A percentile compares a stretch with the other conserved stretches of the same genome.
phyloP scores from a whole-genome alignment of 2,329 filamentous ascomycete genomes.

The Aspergillus sp. region DNA sequence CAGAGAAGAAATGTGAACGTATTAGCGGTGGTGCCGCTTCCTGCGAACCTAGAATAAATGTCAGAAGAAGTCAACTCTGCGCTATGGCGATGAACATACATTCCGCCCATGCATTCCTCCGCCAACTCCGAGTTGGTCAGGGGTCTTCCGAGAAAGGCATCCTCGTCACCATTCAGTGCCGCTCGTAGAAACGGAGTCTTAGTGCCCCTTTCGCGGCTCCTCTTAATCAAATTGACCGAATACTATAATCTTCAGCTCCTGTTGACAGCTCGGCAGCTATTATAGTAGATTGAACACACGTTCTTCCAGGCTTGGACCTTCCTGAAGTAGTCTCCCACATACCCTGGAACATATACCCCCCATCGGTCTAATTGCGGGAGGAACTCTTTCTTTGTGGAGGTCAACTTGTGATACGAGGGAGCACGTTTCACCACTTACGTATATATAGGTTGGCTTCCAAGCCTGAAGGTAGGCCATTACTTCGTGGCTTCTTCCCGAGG shows the following conservation, averaged over 20 bases:
- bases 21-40: constrained; percentile 2
- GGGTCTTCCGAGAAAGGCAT: not conserved
- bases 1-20: not conserved
- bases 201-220: not conserved
- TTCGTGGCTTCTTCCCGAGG: not conserved
- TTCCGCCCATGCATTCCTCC: constrained; percentile 2
- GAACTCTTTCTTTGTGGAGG: not conserved
- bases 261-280: no score
- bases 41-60: not conserved
- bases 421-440: not conserved
- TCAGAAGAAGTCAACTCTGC: not conserved
- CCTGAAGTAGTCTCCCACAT: not conserved
- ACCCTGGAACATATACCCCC: not conserved
- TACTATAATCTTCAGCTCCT: not conserved
- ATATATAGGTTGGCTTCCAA: not conserved
- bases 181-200: not conserved
- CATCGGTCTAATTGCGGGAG: not conserved
- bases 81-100: not conserved
- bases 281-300: not conserved
- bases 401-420: not conserved
- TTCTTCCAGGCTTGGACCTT: not conserved
- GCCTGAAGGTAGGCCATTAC: not conserved
- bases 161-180: not conserved
- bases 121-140: not conserved
- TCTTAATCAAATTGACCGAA: not conserved